Percentiles rank a stretch among this genome's conserved stretches.
phyloP scores from a whole-genome alignment of 495 filamentous ascomycete species.

The Penicillium flavigenum region DNA sequence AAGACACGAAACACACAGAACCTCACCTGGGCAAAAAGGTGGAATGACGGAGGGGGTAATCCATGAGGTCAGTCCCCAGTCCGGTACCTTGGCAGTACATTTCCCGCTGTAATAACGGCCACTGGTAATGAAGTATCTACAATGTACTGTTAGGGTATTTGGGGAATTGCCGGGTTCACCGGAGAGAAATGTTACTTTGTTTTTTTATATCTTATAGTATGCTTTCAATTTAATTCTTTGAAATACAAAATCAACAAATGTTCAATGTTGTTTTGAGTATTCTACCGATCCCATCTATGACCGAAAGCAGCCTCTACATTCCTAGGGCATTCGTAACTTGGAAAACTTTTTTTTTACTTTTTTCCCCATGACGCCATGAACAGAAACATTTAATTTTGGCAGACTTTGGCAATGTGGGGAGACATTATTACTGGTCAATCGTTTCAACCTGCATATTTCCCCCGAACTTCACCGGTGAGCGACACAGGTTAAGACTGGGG shows the following conservation, averaged over 20 bases:
- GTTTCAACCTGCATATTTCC: conserved; percentile 18
- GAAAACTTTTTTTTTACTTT: conserved; percentile 6
- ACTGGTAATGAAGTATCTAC: background rate
- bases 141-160: conserved; percentile 7
- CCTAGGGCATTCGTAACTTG: background rate
- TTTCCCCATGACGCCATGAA: conserved; percentile 21
- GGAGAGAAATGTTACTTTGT: conserved; percentile 10
- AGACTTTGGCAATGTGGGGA: conserved; percentile 20
- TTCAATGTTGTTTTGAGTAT: background rate
- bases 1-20: conserved; percentile 17
- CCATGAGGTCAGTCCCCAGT: conserved; percentile 45
- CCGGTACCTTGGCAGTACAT: conserved; percentile 18
- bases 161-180: conserved; percentile 34
- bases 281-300: background rate
- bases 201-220: background rate
- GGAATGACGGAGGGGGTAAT: conserved; percentile 26
- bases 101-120: background rate
- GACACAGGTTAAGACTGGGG: conserved; percentile 24
- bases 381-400: conserved; percentile 14
- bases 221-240: background rate
- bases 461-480: conserved; percentile 36
- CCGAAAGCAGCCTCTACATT: conserved; percentile 18
- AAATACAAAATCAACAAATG: background rate
- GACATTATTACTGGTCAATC: conserved; percentile 19
- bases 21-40: conserved; percentile 1